Percentiles rank a stretch among this genome's conserved stretches.
phyloP scores from a whole-genome alignment of 1,284 basidiomycete species.

The Heterobasidion irregulare region DNA sequence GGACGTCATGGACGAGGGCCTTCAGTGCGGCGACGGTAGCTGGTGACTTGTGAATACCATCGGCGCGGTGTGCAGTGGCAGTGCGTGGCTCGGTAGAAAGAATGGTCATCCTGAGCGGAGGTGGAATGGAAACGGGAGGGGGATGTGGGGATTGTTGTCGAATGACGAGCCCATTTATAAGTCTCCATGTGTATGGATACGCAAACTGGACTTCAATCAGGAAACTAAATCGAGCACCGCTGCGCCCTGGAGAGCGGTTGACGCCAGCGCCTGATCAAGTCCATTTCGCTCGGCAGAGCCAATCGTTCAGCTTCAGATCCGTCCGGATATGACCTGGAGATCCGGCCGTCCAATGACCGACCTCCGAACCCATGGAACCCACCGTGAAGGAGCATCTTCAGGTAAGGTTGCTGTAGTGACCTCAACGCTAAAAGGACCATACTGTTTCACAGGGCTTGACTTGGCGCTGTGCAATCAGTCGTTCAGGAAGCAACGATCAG shows the following conservation, averaged over 20 bases:
- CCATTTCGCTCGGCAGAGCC: not conserved
- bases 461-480: too few species aligned
- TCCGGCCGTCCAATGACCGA: not conserved
- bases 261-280: not conserved
- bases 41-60: not conserved
- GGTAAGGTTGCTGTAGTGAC: too few species aligned
- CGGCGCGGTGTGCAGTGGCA: not conserved
- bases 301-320: not conserved
- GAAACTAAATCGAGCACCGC: not conserved
- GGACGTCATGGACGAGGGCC: not conserved
- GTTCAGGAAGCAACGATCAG: too few species aligned
- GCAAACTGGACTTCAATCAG: not conserved
- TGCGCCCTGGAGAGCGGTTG: not conserved
- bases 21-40: not conserved
- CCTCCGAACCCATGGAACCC: too few species aligned
- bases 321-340: not conserved
- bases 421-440: too few species aligned
- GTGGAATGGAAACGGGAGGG: not conserved
- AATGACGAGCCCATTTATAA: not conserved
- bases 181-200: not conserved
- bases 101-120: conserved; percentile 13
- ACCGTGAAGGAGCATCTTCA: too few species aligned
- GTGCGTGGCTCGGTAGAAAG: conserved; percentile 10
- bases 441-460: too few species aligned
- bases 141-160: not conserved